Percentiles rank a stretch among this genome's conserved stretches.
These are phyloP conservation scores for Mrakia hoshinonis DNA, from an alignment of 768 basidiomycete genomes.

Conservation along the genomic window DNA sequence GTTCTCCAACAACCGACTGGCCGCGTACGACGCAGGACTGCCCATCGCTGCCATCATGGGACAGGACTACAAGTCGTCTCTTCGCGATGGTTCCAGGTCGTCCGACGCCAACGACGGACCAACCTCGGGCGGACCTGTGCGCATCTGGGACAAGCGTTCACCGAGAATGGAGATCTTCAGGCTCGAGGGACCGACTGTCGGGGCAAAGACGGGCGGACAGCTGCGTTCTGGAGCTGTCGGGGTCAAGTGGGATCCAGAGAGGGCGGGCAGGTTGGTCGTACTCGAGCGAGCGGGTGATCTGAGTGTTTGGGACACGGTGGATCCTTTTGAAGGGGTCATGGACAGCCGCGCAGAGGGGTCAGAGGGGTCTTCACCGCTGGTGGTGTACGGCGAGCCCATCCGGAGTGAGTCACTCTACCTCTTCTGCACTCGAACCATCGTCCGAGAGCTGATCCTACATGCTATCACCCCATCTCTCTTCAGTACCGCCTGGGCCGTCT, in stretches of 20 bases:
- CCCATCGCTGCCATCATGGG: background rate
- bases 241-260: constrained; percentile 21
- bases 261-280: constrained; percentile 13
- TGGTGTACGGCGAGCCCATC: constrained; percentile 1
- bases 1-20: constrained; percentile 9
- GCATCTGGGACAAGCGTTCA: constrained; percentile 19
- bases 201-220: background rate
- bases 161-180: constrained; percentile 10
- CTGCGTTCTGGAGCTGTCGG: constrained; percentile 11
- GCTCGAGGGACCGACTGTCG: background rate
- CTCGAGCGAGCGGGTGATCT: constrained; percentile 17
- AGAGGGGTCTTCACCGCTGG: background rate
- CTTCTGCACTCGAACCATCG: background rate
- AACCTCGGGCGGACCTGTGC: constrained; percentile 8
- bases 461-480: background rate
- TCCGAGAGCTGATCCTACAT: background rate
- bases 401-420: background rate
- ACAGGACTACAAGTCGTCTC: background rate
- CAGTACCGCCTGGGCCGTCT: constrained; percentile 8
- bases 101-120: background rate
- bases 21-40: constrained; percentile 21
- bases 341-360: background rate
- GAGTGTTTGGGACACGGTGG: constrained; percentile 16
- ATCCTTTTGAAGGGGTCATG: background rate
- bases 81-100: constrained; percentile 9